Base-by-base conservation (phyloP, 169 alveolate genomes). In the Besnoitia besnoiti region DNA sequence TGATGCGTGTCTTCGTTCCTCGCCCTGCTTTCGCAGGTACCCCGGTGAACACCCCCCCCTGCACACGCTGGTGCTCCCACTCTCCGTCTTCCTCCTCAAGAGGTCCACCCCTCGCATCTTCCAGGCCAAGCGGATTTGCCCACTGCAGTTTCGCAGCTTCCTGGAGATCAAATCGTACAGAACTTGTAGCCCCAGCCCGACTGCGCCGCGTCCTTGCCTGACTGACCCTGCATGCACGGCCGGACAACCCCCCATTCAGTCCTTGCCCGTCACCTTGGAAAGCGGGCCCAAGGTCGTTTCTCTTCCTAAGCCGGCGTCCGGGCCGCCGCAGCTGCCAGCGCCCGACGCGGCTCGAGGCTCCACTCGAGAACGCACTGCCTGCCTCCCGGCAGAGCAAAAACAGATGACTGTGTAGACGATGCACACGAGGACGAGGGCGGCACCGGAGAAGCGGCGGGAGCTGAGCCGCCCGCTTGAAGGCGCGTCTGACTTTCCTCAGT, bases 71-170 rank as follows among this genome's bases (percentile, higher is more conserved):
- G 21, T 47, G 85, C 46, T n/a, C 42, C 67, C 62, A 94, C 37
- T 51, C 90, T 50, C n/a, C 79, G 37, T 55, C 55, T 14, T 16
- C 61, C 14, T 77, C 50, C 42, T 35, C 80, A 19, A 67, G 21
- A 7, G 80, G 80, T 33, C 80, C 80, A 19, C 80, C 42, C 7
- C 19, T 37, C 30, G 40, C n/a, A 21, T 90, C 95, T 27, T 90
- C 94, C 46, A 77, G 90, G 0, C 91, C 95, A 42, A 90, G 73
- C 35, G 94, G 95, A 85, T 91, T 91, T 55, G 95, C 90, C 95
- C 95, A 94, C 49, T 92, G 94, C 27, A 94, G 90, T n/a, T 85
- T 90, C 51, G 90, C 82, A 67, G 90, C 61, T 49, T 94, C 94
- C 59, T 77, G 87, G 40, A 77, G 35, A 37, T 77, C 87, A 21